A percentile compares a stretch with the other conserved stretches of the same genome.
phyloP scores from a whole-genome alignment of 257 asterid species.

The Fraxinus cuspidata region DNA sequence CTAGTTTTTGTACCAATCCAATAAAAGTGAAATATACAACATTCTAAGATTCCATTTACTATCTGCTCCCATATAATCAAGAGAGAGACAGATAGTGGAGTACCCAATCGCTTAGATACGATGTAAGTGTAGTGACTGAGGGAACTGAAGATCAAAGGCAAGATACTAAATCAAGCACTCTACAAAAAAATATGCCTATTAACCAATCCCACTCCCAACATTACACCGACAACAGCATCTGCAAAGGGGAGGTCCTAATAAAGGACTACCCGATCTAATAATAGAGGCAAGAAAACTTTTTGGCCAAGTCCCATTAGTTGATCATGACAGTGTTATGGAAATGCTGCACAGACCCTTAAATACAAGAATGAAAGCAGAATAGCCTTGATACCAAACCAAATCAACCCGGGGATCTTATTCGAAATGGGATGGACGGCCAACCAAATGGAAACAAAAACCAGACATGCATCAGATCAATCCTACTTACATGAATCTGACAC shows the following conservation, averaged over 20 bases:
- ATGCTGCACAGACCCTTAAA: neutral
- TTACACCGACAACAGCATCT: neutral
- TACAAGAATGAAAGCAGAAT: neutral
- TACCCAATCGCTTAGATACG: neutral
- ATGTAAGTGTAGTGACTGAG: neutral
- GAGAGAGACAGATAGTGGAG: neutral
- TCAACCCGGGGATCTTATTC: neutral
- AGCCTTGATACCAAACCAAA: neutral
- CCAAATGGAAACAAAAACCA: neutral
- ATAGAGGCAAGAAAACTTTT: neutral
- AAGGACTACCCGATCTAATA: neutral
- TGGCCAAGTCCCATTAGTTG: neutral
- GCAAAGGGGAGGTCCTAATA: neutral
- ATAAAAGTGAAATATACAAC: neutral
- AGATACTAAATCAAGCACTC: neutral
- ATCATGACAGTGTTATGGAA: neutral
- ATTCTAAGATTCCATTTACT: neutral
- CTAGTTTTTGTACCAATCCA: neutral
- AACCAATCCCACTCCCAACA: neutral
- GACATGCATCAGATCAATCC: neutral
- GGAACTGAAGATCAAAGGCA: neutral
- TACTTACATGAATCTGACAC: neutral
- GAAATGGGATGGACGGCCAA: neutral
- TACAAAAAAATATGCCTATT: neutral
- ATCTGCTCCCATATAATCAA: neutral